A percentile compares a stretch with the other conserved stretches of the same genome.
phyloP scores from a whole-genome alignment of 2,329 filamentous ascomycete genomes.

The Fusarium neocosmosporiellum region DNA sequence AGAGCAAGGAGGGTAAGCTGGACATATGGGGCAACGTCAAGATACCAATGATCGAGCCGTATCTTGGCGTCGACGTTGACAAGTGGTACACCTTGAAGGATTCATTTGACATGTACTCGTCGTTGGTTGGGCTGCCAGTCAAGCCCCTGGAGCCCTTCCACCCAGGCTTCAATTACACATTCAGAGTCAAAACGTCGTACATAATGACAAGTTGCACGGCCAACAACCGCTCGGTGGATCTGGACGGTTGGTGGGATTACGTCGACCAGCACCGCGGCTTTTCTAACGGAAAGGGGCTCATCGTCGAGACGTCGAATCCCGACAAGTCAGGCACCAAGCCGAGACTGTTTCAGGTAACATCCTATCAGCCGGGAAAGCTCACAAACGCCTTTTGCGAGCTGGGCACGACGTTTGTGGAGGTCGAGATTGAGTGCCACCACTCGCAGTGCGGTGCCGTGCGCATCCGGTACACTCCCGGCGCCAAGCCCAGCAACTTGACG shows the following conservation, averaged over 20 bases:
- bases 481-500: not conserved
- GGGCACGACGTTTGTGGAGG: slow-evolving; percentile 1
- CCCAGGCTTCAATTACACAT: not conserved
- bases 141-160: not conserved
- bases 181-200: not conserved
- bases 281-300: not conserved
- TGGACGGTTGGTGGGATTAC: not conserved
- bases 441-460: not conserved
- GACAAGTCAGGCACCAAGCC: not conserved
- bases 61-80: not conserved
- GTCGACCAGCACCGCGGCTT: not conserved
- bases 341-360: not conserved
- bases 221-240: not conserved
- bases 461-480: not conserved
- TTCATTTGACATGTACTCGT: not conserved
- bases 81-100: slow-evolving; percentile 2
- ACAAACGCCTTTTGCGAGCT: slow-evolving; percentile 3
- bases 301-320: not conserved
- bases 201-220: not conserved
- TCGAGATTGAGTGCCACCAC: slow-evolving; percentile 1
- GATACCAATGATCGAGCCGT: slow-evolving; percentile 13
- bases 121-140: slow-evolving; percentile 6
- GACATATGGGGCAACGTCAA: slow-evolving; percentile 7
- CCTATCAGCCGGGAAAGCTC: not conserved
- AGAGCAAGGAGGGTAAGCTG: slow-evolving; percentile 1